Evolutionary conservation across 2,329 filamentous ascomycete genomes (phyloP).

Genomic region (Penicillium frequentans): DNA sequence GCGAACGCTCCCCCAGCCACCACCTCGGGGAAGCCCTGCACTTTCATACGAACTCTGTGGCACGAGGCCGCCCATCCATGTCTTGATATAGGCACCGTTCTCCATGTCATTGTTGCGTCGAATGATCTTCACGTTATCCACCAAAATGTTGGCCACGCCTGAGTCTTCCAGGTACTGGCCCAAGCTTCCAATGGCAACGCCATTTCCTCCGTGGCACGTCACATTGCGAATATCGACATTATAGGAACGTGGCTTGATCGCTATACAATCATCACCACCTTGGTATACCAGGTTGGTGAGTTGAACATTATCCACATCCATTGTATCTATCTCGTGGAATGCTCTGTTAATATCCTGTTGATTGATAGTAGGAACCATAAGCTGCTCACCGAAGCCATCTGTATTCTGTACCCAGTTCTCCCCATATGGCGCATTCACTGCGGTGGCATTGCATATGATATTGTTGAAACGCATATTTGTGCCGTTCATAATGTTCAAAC

Average conservation of each 20-base stretch:
- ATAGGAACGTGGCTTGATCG: conserved; percentile 62
- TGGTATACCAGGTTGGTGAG: conserved; percentile 55
- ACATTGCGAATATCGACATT: conserved; percentile 57
- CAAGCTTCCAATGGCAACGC: conserved; percentile 53
- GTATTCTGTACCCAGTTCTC: conserved; percentile 60
- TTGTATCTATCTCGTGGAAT: conserved; percentile 43
- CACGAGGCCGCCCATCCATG: conserved; percentile 53
- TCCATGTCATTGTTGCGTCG: conserved; percentile 50
- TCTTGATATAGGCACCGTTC: conserved; percentile 57
- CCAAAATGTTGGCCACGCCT: conserved; percentile 50
- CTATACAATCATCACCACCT: conserved; percentile 62
- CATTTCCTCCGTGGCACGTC: conserved; percentile 56
- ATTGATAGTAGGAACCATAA: not conserved
- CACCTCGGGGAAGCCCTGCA: conserved; percentile 50
- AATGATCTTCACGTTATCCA: conserved; percentile 49
- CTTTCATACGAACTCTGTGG: conserved; percentile 52
- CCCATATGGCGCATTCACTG: conserved; percentile 51
- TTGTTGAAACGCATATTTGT: conserved; percentile 55
- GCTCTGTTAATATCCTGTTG: not conserved
- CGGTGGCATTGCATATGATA: conserved; percentile 53
- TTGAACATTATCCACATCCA: conserved; percentile 53
- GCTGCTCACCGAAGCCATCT: conserved; percentile 49
- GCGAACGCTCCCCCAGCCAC: conserved; percentile 54
- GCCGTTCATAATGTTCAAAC: conserved; percentile 59
- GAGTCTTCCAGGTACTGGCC: conserved; percentile 58